Evolutionary conservation across 805 yeast species (phyloP), one percentile per base, ranked within the genome.

Genomic region (Spathaspora passalidarum): DNA sequence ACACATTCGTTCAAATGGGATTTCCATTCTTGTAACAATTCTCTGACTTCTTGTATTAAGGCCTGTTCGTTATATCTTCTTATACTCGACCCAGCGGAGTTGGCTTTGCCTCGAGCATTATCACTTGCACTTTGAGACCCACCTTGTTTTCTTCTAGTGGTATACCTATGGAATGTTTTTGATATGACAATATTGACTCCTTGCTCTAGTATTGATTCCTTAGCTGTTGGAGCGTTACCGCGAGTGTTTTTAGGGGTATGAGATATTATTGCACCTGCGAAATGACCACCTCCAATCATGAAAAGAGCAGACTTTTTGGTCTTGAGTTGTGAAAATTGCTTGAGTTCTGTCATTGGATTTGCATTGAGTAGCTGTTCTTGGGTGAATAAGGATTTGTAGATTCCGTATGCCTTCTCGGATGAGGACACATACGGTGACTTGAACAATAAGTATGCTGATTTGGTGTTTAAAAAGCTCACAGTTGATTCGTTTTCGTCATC

Each of bases 281-380:
- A 94, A 67, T 94, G 97, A 36, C 99, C 99, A 38, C 98, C 97
- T 13, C 97, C 97, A 44, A 94, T 79, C 96, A 94, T 88, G 54
- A 94, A 79, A 10, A 94, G 63, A 0, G 96, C 96, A 4, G 96
- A 87, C 38, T 75, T 74, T 3, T 68, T 66, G 0, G 56, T 49
- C 2, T 54, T 59, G n/a, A 32, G 47, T 14, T 42, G 26, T 3
- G 29, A 7, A 43, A 37, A 51, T 35, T 38, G 49, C 22, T 58
- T 55, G n/a, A 88, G 53, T 0, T 75, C 59, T n/a, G 64, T 66
- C 5, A 79, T 51, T 0, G 96, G 94, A 2, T 67, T 62, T 2
- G 65, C 56, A 0, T 47, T 42, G 42, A 58, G 44, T 19, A 76
- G 59, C n/a, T 70, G 68, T 0, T 62, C 49, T 2, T 66, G 61